phyloP scores from a whole-genome alignment of 2,329 filamentous ascomycete species.

The Colletotrichum aenigma region DNA sequence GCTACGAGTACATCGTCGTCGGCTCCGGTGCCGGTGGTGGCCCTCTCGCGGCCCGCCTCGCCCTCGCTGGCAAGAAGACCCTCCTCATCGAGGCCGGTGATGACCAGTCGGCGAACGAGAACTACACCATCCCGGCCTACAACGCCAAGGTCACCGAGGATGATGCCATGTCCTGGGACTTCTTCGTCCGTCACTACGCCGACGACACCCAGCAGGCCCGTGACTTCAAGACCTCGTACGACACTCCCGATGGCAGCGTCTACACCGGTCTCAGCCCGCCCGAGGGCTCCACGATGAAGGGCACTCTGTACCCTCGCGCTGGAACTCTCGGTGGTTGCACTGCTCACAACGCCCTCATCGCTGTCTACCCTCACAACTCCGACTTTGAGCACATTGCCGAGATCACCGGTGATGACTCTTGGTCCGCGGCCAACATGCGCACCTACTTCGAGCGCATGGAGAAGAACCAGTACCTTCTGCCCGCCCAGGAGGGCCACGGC shows the following conservation, averaged over 20 bases:
- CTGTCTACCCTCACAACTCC: conserved; percentile 54
- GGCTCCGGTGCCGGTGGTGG: conserved; percentile 65
- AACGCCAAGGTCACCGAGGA: conserved; percentile 60
- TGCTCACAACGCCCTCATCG: conserved; percentile 59
- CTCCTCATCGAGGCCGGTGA: conserved; percentile 67
- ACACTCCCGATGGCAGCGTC: conserved; percentile 50
- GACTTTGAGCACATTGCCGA: conserved; percentile 58
- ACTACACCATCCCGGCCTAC: conserved; percentile 60
- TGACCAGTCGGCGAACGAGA: conserved; percentile 52
- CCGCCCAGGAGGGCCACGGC: conserved; percentile 47
- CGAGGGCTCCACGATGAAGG: conserved; percentile 52
- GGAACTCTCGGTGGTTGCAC: conserved; percentile 62
- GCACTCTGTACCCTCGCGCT: conserved; percentile 62
- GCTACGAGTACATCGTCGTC: conserved; percentile 67
- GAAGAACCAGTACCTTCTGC: conserved; percentile 53
- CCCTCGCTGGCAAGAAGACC: conserved; percentile 62
- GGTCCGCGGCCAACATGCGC: conserved; percentile 62
- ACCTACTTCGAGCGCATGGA: conserved; percentile 60
- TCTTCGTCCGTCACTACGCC: conserved; percentile 66
- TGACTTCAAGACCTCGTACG: conserved; percentile 65
- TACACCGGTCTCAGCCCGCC: conserved; percentile 61
- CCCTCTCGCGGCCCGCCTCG: conserved; percentile 62
- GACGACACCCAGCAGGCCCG: conserved; percentile 55
- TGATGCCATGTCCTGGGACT: conserved; percentile 63
- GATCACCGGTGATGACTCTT: conserved; percentile 60